phyloP scores from a whole-genome alignment of 495 filamentous ascomycete genomes.

The Delitschia confertaspora region DNA sequence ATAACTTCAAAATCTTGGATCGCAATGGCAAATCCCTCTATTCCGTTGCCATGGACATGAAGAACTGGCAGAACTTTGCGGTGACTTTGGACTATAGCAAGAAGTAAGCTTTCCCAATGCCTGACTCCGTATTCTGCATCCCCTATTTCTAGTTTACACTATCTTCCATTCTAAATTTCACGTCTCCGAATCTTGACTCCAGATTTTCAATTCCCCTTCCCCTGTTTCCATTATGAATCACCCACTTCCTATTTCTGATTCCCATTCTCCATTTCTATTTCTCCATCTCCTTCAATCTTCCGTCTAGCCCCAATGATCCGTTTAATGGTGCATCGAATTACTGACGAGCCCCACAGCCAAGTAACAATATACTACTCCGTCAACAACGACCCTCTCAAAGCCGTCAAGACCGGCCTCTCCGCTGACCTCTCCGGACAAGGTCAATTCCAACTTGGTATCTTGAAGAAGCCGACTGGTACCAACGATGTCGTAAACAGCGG shows the following conservation, averaged over 20 bases:
- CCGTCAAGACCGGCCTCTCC: constrained; percentile 11
- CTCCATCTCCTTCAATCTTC: no score
- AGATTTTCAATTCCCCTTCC: no score
- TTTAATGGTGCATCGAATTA: no score
- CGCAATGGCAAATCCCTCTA: constrained; percentile 18
- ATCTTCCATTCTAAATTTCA: not conserved
- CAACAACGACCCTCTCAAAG: constrained; percentile 16
- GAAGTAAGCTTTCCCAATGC: constrained; percentile 9
- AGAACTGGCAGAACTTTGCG: constrained; percentile 26
- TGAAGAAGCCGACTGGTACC: constrained; percentile 27
- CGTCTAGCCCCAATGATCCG: no score
- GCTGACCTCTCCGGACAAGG: constrained; percentile 18
- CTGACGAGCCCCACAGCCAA: constrained; percentile 8
- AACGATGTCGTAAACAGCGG: constrained; percentile 25
- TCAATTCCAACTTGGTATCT: constrained; percentile 26
- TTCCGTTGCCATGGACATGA: constrained; percentile 21
- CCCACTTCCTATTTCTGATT: no score
- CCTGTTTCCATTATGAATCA: no score
- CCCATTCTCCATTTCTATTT: no score
- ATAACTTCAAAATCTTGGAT: constrained; percentile 27
- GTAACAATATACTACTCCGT: constrained; percentile 24
- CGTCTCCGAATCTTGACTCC: no score
- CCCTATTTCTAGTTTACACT: not conserved
- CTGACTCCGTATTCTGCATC: not conserved
- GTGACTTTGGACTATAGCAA: constrained; percentile 23